A percentile compares a stretch with the other conserved stretches of the same genome.
phyloP scores from a whole-genome alignment of 2,329 filamentous ascomycete species.

The Fusarium praegraminearum region DNA sequence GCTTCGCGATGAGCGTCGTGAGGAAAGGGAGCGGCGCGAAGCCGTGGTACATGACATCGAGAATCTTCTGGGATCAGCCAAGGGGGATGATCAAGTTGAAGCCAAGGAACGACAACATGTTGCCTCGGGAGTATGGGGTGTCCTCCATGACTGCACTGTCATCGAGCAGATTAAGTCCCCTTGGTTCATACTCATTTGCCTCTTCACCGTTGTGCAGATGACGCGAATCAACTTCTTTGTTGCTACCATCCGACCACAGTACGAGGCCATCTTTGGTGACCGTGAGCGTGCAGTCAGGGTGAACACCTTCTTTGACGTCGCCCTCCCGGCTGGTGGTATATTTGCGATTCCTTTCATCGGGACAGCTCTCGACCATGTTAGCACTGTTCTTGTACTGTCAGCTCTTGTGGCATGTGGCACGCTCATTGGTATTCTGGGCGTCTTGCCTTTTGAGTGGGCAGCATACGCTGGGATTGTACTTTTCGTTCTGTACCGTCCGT shows the following conservation, averaged over 20 bases:
- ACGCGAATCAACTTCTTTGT: slow-evolving; percentile 93
- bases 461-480: slow-evolving; percentile 82
- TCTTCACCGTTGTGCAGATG: slow-evolving; percentile 84
- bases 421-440: slow-evolving; percentile 79
- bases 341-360: slow-evolving; percentile 90
- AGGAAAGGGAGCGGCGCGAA: slow-evolving; percentile 70
- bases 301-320: slow-evolving; percentile 85
- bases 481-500: slow-evolving; percentile 86
- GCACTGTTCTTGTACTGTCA: slow-evolving; percentile 76
- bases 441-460: slow-evolving; percentile 75
- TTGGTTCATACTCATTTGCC: slow-evolving; percentile 86
- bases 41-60: slow-evolving; percentile 78
- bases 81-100: slow-evolving; percentile 71
- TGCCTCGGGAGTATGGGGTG: slow-evolving; percentile 85
- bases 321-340: slow-evolving; percentile 84
- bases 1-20: slow-evolving; percentile 66
- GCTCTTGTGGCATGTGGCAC: slow-evolving; percentile 79
- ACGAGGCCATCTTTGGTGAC: slow-evolving; percentile 77
- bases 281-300: slow-evolving; percentile 72
- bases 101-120: slow-evolving; percentile 77
- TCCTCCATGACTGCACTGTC: slow-evolving; percentile 79
- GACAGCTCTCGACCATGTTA: slow-evolving; percentile 79
- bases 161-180: slow-evolving; percentile 79
- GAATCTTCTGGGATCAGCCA: slow-evolving; percentile 73
- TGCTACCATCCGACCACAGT: slow-evolving; percentile 85